These are phyloP conservation scores for Hortaea werneckii DNA, from an alignment of 2,329 filamentous ascomycete species.

Conservation along the genomic window DNA sequence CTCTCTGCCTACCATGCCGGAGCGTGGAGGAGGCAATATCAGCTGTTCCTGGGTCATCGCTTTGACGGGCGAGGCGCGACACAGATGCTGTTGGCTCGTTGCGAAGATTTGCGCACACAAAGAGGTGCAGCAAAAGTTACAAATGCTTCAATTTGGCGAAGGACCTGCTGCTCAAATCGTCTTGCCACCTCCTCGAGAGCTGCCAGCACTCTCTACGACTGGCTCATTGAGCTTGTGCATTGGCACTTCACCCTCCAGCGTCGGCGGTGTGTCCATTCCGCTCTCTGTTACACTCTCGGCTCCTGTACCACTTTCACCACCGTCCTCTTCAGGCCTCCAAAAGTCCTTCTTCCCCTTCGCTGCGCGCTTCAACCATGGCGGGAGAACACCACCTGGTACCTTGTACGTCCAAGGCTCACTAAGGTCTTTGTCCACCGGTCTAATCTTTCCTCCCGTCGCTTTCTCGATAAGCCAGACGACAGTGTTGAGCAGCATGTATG, in stretches of 20 bases:
- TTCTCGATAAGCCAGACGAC: constrained; percentile 59
- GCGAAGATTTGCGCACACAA: too few relatives aligned
- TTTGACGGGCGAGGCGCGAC: too few relatives aligned
- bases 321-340: constrained; percentile 42
- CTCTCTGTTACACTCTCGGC: not conserved
- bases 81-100: too few relatives aligned
- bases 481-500: constrained; percentile 67
- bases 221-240: not conserved
- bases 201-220: not conserved
- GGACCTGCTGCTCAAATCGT: not conserved
- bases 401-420: constrained; percentile 75
- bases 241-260: not conserved
- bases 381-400: constrained; percentile 63
- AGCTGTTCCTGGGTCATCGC: too few relatives aligned
- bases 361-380: constrained; percentile 60
- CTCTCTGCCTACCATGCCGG: too few relatives aligned
- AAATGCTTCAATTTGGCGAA: not conserved
- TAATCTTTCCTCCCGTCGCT: constrained; percentile 56
- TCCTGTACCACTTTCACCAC: not conserved
- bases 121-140: too few relatives aligned
- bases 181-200: not conserved
- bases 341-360: constrained; percentile 61
- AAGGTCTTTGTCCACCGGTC: constrained; percentile 63
- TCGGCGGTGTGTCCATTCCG: not conserved
- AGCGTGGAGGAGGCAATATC: too few relatives aligned